phyloP scores from a whole-genome alignment of 2,329 filamentous ascomycete genomes.

The Ramularia endophylla region DNA sequence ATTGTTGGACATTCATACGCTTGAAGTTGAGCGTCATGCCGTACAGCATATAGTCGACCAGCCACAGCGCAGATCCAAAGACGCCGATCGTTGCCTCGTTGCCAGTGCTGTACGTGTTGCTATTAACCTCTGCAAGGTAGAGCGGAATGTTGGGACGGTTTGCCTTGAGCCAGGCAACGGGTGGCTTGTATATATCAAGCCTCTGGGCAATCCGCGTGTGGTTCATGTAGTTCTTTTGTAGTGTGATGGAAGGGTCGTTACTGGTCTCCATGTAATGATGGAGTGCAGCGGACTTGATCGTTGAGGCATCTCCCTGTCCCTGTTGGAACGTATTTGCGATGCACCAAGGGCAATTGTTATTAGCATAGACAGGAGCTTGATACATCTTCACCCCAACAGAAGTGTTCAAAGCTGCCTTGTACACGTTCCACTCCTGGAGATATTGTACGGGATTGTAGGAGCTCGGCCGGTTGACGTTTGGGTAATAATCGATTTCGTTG shows the following conservation, averaged over 20 bases:
- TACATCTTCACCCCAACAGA: constrained; percentile 4
- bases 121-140: constrained; percentile 12
- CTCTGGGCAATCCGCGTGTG: constrained; percentile 9
- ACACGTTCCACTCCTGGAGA: constrained; percentile 9
- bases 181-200: constrained; percentile 7
- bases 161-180: constrained; percentile 8
- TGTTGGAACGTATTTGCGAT: constrained; percentile 7
- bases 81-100: constrained; percentile 9
- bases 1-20: constrained; percentile 15
- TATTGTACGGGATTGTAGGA: constrained; percentile 5
- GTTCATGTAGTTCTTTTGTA: constrained; percentile 14
- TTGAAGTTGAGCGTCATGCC: constrained; percentile 7
- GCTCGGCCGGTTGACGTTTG: constrained; percentile 3
- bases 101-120: constrained; percentile 11
- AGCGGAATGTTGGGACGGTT: constrained; percentile 7
- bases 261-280: constrained; percentile 14
- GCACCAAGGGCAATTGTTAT: constrained; percentile 8
- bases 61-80: constrained; percentile 12
- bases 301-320: constrained; percentile 7
- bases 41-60: constrained; percentile 14
- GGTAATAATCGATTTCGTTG: constrained; percentile 12
- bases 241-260: constrained; percentile 1
- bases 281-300: constrained; percentile 3
- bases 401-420: constrained; percentile 1
- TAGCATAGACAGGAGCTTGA: constrained; percentile 9